Conservation (phyloP, 176 grass and related monocot genomes). For the Melocanna baccifera region DNA sequence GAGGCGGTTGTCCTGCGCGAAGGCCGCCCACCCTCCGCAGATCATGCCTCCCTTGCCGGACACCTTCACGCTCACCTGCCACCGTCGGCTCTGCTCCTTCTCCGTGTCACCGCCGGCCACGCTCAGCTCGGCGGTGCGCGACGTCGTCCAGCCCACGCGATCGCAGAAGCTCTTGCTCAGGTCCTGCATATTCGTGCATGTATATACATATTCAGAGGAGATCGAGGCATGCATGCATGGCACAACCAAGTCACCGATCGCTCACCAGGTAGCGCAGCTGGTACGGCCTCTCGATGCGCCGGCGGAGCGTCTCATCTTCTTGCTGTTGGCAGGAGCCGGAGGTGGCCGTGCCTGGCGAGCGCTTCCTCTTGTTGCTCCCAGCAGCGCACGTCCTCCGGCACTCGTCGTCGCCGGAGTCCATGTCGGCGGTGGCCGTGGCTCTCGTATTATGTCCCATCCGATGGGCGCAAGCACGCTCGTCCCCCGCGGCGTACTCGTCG, state of each 20-base stretch:
- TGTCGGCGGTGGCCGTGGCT: background rate
- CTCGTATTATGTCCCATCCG: background rate
- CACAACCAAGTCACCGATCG: no score
- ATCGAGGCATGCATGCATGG: no score
- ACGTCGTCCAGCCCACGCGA: conserved; percentile 26
- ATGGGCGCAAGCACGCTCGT: background rate
- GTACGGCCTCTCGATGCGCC: no score
- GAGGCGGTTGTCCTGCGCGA: conserved; percentile 12
- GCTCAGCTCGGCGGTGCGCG: background rate
- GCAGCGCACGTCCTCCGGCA: background rate
- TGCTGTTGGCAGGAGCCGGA: no score
- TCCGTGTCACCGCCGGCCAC: background rate
- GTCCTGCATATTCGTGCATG: background rate
- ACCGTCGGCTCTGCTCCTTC: background rate
- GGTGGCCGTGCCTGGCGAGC: no score
- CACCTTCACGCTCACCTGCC: conserved; percentile 24
- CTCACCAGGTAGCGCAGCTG: no score
- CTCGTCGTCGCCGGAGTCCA: background rate
- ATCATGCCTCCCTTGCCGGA: conserved; percentile 35
- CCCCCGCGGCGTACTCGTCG: background rate
- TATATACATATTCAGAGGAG: no score
- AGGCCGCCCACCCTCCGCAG: background rate
- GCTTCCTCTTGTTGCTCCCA: background rate
- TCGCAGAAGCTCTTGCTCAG: conserved; percentile 31
- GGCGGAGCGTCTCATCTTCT: no score